Evolutionary conservation across 441 rosid genomes (phyloP).

Genomic region (Flueggea neowawraea): DNA sequence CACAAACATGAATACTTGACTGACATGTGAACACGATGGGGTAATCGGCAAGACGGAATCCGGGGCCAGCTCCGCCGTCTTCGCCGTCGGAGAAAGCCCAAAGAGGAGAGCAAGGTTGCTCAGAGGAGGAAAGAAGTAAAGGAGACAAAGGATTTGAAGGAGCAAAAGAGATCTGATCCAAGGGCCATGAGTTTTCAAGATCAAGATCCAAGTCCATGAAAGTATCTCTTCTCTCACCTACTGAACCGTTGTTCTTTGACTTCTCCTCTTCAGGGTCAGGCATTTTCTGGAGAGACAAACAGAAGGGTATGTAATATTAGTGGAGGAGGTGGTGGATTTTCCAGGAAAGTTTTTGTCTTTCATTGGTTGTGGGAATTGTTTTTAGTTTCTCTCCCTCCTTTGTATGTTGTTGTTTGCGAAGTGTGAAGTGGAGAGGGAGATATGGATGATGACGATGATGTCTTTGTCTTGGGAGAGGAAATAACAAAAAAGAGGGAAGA

Average conservation of each 20-base stretch:
- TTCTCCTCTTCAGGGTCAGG: constrained; percentile 47
- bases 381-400: not conserved
- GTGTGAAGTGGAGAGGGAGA: not conserved
- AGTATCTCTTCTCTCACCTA: constrained; percentile 3
- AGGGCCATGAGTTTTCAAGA: constrained; percentile 65
- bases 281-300: constrained; percentile 24
- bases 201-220: constrained; percentile 66
- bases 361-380: too few species aligned
- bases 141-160: constrained; percentile 59
- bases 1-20: constrained; percentile 9
- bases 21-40: constrained; percentile 54
- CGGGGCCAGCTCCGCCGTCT: constrained; percentile 22
- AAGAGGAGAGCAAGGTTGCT: constrained; percentile 83
- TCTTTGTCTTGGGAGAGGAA: constrained; percentile 3
- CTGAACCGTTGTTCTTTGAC: constrained; percentile 16
- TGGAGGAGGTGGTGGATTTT: not conserved
- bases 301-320: too few species aligned
- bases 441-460: not conserved
- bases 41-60: constrained; percentile 36
- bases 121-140: constrained; percentile 40
- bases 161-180: constrained; percentile 52
- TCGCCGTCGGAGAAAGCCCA: constrained; percentile 76
- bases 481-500: constrained; percentile 17
- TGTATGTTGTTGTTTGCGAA: not conserved
- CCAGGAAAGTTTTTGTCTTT: not conserved